Conservation (phyloP, 768 basidiomycete species). For the Mycena leptocephala region DNA sequence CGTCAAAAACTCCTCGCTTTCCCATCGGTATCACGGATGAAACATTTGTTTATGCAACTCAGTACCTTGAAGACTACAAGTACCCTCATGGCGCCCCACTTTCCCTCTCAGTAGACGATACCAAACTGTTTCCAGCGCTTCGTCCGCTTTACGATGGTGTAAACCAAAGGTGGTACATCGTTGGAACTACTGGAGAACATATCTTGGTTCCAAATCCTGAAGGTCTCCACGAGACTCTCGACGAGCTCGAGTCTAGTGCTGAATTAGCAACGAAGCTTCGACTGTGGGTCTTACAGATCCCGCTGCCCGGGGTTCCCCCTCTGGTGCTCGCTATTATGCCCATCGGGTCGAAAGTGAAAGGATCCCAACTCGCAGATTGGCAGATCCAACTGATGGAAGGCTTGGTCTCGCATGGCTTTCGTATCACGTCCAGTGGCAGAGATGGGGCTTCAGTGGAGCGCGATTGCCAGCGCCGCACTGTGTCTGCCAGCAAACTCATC, state of each 20-base stretch:
- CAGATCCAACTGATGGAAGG: slow-evolving; percentile 19
- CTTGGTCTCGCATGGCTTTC: slow-evolving; percentile 3
- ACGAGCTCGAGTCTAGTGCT: not conserved
- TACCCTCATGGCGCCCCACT: slow-evolving; percentile 20
- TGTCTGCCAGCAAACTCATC: not conserved
- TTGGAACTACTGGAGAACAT: slow-evolving; percentile 13
- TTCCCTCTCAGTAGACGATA: slow-evolving; percentile 21
- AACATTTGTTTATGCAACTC: not conserved
- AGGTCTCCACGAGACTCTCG: not conserved
- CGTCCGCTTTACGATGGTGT: slow-evolving; percentile 23
- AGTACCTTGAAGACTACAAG: slow-evolving; percentile 26
- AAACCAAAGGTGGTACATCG: slow-evolving; percentile 18
- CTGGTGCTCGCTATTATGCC: slow-evolving; percentile 5
- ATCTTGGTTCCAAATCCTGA: not conserved
- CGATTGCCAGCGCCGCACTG: slow-evolving; percentile 10
- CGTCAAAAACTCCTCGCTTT: slow-evolving; percentile 7
- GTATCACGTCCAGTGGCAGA: slow-evolving; percentile 2
- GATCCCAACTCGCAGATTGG: slow-evolving; percentile 6
- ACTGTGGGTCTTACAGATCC: slow-evolving; percentile 26
- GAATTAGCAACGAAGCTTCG: slow-evolving; percentile 24
- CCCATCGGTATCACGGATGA: slow-evolving; percentile 1
- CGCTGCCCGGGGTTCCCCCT: slow-evolving; percentile 16
- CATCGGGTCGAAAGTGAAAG: slow-evolving; percentile 12
- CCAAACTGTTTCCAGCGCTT: slow-evolving; percentile 15
- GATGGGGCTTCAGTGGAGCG: slow-evolving; percentile 26